A percentile compares a stretch with the other conserved stretches of the same genome.
Conservation (phyloP, 495 filamentous ascomycete species). For the Penicillium canariense region DNA sequence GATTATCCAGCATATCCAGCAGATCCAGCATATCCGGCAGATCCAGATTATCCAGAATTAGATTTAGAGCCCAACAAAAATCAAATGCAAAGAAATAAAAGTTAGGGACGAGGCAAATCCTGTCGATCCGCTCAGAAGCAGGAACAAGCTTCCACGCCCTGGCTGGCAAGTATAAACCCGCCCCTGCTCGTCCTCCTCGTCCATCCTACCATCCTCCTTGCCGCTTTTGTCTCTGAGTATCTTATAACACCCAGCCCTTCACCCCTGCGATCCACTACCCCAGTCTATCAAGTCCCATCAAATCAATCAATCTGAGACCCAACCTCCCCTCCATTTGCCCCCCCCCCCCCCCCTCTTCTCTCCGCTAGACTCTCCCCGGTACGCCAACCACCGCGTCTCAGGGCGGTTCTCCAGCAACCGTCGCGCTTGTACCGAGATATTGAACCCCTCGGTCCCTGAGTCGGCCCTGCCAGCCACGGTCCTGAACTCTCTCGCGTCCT, state of each 20-base stretch:
- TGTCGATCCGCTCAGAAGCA: slow-evolving; percentile 20
- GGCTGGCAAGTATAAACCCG: slow-evolving; percentile 21
- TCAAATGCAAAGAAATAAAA: slow-evolving; percentile 16
- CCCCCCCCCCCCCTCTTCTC: background rate
- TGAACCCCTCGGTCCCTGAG: slow-evolving; percentile 10
- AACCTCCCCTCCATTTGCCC: slow-evolving; percentile 5
- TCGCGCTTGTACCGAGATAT: background rate
- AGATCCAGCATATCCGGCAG: too few species aligned
- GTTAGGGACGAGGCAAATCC: slow-evolving; percentile 32
- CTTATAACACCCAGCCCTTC: slow-evolving; percentile 24
- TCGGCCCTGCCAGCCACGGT: slow-evolving; percentile 10
- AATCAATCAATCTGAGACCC: slow-evolving; percentile 35
- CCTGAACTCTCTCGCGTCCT: background rate
- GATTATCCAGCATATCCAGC: too few species aligned
- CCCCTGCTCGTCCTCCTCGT: slow-evolving; percentile 8
- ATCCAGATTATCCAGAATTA: background rate
- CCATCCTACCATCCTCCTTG: slow-evolving; percentile 12
- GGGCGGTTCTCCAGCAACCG: slow-evolving; percentile 11
- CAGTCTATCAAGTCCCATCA: slow-evolving; percentile 5
- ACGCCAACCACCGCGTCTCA: slow-evolving; percentile 21
- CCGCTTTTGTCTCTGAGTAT: slow-evolving; percentile 14
- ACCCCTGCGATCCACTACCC: slow-evolving; percentile 22
- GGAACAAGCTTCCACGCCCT: slow-evolving; percentile 24
- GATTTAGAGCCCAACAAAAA: too few species aligned
- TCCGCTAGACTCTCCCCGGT: background rate